Evolutionary conservation across 1,284 basidiomycete genomes (phyloP), one percentile per base, ranked within the genome.

Genomic region (Coniferiporia weirii): DNA sequence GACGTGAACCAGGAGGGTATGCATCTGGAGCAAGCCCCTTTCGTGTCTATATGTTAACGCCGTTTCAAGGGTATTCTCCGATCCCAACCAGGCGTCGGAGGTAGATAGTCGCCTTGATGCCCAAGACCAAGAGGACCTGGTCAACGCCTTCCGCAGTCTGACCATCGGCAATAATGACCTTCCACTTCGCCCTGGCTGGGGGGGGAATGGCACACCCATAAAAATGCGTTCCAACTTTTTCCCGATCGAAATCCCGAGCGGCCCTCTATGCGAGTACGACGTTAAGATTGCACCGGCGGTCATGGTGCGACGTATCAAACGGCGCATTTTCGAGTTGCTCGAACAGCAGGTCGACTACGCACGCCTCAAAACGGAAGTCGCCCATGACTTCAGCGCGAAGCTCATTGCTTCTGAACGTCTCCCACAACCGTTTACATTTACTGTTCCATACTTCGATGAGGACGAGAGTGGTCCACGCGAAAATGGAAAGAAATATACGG

Each of bases 221-320:
- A 85, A 79, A 63, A 74, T 91, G 43, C 82, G 89, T 12, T 76
- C 87, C 12, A 91, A 91, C 64, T 89, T 85, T 73, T 91, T 91
- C 71, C 82, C 88, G 1, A 76, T 91, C 17, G 75, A 75, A 45
- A 72, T 88, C 15, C 83, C 84, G 1, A 82, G 83, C 54, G 79
- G 75, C 0, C 78, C 82, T 0, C 65, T 89, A 8, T 82, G 77
- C 66, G 89, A 91, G 63, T 91, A 91, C 64, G 82, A 85, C 62
- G 79, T 91, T 8, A 66, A 76, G 1, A 82, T 90, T 35, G 71
- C 80, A 0, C 88, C 89, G 1, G 80, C 75, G 5, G 77, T 77
- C 13, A 69, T 78, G 2, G 70, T 75, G 52, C 79, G 76, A 59
- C 80, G 86, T 12, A 76, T 91, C 40, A 85, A 82, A 67, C 76